phyloP scores from a whole-genome alignment of 805 yeast genomes.

The Pichia ethanolica region DNA sequence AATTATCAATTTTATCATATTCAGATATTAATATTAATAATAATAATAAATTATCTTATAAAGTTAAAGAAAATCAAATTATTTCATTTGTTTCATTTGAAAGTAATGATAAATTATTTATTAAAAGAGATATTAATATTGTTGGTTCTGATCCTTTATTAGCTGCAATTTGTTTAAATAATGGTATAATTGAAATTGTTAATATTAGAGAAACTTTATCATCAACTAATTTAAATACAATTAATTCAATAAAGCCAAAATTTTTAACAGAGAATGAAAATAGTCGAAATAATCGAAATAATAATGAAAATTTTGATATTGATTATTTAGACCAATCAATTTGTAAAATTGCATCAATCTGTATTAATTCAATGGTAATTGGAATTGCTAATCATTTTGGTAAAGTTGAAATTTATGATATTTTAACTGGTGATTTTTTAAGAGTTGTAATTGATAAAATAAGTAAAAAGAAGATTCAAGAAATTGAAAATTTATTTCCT shows the following conservation, averaged over 20 bases:
- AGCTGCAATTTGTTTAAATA: conserved; percentile 29
- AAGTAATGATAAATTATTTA: conserved; percentile 13
- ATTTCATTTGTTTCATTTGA: conserved; percentile 22
- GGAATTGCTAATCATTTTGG: conserved; percentile 39
- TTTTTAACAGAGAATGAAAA: conserved; percentile 18
- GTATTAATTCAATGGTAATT: conserved; percentile 23
- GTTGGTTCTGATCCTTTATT: conserved; percentile 27
- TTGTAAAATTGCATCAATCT: conserved; percentile 24
- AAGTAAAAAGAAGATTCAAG: conserved; percentile 14
- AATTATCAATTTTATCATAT: conserved; percentile 19
- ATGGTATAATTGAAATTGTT: conserved; percentile 36
- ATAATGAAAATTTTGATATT: background rate
- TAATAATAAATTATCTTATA: conserved; percentile 2
- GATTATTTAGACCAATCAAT: conserved; percentile 11
- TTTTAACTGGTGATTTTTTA: conserved; percentile 34
- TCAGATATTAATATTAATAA: background rate
- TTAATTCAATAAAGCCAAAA: conserved; percentile 19
- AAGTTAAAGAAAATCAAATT: background rate
- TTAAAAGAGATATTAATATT: conserved; percentile 12
- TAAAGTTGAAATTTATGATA: conserved; percentile 33
- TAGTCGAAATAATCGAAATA: no score
- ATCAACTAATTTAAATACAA: background rate
- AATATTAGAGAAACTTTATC: conserved; percentile 31
- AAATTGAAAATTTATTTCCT: conserved; percentile 9
- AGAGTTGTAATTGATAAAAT: conserved; percentile 24